Conservation (phyloP, 2,329 filamentous ascomycete species). For the Blumeria graminis region DNA sequence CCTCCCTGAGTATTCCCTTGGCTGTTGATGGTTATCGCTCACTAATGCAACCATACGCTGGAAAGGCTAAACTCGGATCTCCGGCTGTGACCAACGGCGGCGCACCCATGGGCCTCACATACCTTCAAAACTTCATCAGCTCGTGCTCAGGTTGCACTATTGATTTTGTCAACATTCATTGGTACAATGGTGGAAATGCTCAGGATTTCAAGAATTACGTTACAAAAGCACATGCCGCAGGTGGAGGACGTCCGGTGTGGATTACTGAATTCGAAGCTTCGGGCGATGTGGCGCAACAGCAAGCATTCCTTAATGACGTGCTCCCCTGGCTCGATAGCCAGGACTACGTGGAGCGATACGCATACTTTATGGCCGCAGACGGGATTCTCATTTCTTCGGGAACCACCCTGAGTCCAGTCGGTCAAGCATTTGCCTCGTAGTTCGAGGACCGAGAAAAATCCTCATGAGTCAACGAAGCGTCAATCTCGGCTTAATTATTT, state of each 20-base stretch:
- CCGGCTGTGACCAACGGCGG: conserved; percentile 24
- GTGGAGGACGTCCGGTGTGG: conserved; percentile 19
- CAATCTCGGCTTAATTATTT: too few relatives aligned
- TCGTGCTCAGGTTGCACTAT: conserved; percentile 20
- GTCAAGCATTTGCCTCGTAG: conserved; percentile 3
- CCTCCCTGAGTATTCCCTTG: conserved; percentile 20
- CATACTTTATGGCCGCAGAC: conserved; percentile 17
- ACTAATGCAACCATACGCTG: conserved; percentile 22
- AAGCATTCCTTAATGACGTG: conserved; percentile 19
- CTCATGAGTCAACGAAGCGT: too few relatives aligned
- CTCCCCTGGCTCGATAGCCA: conserved; percentile 21
- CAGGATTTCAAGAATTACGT: conserved; percentile 21
- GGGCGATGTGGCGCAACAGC: conserved; percentile 13
- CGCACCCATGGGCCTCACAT: conserved; percentile 19
- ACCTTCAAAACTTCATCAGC: conserved; percentile 20
- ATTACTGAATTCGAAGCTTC: conserved; percentile 22
- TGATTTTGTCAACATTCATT: conserved; percentile 23
- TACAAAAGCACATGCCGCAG: conserved; percentile 17
- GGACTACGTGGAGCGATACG: conserved; percentile 18
- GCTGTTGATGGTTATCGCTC: conserved; percentile 19
- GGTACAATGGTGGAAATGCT: conserved; percentile 19
- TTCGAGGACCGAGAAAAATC: too few relatives aligned
- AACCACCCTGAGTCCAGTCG: conserved; percentile 3
- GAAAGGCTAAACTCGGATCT: conserved; percentile 21
- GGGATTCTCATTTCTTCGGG: conserved; percentile 9